Conservation (phyloP, 495 filamentous ascomycete genomes). For the Aspergillus bridgeri region DNA sequence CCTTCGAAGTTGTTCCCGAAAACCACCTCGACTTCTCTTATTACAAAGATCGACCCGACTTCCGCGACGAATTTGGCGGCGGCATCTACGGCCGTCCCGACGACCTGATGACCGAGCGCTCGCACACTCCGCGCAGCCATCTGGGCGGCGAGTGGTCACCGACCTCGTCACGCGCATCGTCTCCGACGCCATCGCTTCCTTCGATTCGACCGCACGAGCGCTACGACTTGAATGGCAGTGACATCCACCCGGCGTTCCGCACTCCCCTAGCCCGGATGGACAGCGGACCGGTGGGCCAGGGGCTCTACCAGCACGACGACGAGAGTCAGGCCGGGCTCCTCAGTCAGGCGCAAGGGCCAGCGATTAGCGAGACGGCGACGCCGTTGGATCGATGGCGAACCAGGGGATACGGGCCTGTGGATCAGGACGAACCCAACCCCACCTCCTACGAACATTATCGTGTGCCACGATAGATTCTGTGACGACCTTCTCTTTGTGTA, state of each 20-base stretch:
- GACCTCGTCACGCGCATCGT: conserved; percentile 45
- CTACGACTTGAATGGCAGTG: conserved; percentile 23
- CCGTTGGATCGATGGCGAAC: conserved; percentile 47
- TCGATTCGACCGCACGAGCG: conserved; percentile 27
- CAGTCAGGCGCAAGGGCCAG: conserved; percentile 39
- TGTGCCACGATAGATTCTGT: conserved; percentile 16
- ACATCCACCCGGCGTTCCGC: conserved; percentile 39
- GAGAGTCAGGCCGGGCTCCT: conserved; percentile 47
- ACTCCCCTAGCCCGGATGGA: conserved; percentile 28
- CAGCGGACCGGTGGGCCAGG: conserved; percentile 21
- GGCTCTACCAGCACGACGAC: conserved; percentile 35
- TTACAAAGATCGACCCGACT: conserved; percentile 85
- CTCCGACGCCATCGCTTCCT: conserved; percentile 39
- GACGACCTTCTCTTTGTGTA: conserved; percentile 2
- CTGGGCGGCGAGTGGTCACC: conserved; percentile 45
- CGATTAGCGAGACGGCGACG: conserved; percentile 19
- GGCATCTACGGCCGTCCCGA: conserved; percentile 67
- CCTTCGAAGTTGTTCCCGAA: conserved; percentile 89
- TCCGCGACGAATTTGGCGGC: conserved; percentile 81
- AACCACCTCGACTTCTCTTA: conserved; percentile 88
- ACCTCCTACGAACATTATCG: conserved; percentile 46
- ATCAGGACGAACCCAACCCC: conserved; percentile 33
- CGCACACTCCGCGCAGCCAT: conserved; percentile 60
- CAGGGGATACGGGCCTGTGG: conserved; percentile 47
- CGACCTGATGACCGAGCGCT: conserved; percentile 62